These are phyloP conservation scores for Fusarium anthophilum DNA, from an alignment of 2,329 filamentous ascomycete genomes.

Conservation along the genomic window DNA sequence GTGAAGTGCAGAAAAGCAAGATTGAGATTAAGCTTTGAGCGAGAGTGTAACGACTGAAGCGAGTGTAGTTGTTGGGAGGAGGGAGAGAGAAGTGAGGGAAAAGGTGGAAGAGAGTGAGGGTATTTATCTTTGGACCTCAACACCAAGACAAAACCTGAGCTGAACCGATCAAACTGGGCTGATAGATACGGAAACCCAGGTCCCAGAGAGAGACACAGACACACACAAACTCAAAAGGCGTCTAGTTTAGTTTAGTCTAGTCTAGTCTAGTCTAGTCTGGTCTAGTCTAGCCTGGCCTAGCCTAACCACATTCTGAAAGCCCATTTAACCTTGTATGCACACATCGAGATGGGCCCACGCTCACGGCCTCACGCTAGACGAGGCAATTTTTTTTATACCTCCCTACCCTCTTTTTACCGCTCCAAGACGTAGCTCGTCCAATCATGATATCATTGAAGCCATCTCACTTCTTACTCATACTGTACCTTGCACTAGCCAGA, in stretches of 20 bases:
- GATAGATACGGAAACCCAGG: neutral
- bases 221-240: neutral
- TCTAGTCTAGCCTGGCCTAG: neutral
- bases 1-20: constrained; percentile 21
- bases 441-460: constrained; percentile 29
- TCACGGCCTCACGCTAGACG: constrained; percentile 3
- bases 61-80: constrained; percentile 27
- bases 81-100: neutral
- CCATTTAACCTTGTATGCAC: neutral
- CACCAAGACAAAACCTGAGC: neutral
- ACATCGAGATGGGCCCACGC: constrained; percentile 1
- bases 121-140: constrained; percentile 22
- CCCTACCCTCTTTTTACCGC: neutral
- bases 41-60: constrained; percentile 31
- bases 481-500: constrained; percentile 24
- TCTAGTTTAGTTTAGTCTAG: neutral
- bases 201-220: neutral
- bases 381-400: constrained; percentile 12
- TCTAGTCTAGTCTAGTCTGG: neutral
- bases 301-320: neutral
- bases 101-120: constrained; percentile 12
- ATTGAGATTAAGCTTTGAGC: neutral
- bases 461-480: neutral
- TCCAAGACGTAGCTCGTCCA: constrained; percentile 4
- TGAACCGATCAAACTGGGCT: neutral